phyloP scores from a whole-genome alignment of 2,329 filamentous ascomycete species.

The Bipolaris sorokiniana region DNA sequence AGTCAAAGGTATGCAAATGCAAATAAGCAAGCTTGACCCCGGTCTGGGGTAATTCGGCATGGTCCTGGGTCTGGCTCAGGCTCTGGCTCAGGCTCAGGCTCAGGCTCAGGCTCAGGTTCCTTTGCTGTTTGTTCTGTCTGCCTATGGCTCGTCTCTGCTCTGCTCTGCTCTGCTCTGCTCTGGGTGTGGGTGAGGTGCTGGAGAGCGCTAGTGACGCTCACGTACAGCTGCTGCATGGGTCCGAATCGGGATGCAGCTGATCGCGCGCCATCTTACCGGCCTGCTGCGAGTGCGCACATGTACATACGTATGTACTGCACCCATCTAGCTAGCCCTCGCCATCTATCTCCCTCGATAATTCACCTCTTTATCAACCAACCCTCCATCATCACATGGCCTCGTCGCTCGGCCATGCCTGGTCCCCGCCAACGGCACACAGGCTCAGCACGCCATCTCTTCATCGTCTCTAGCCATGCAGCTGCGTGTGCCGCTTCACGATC shows the following conservation, averaged over 20 bases:
- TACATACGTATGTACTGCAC: neutral
- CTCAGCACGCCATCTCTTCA: constrained; percentile 5
- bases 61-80: neutral
- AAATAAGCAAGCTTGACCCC: neutral
- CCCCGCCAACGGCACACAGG: neutral
- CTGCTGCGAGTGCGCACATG: neutral
- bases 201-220: neutral
- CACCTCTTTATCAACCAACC: neutral
- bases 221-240: neutral
- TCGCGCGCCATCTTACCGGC: neutral
- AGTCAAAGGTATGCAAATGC: too few species aligned
- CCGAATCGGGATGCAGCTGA: neutral
- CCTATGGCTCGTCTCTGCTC: neutral
- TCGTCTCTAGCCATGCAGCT: constrained; percentile 13
- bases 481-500: constrained; percentile 23
- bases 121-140: too few species aligned
- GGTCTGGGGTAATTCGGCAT: constrained; percentile 28
- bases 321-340: neutral
- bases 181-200: neutral
- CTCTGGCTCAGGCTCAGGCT: neutral
- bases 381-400: neutral
- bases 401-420: neutral
- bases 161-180: too few species aligned
- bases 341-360: neutral
- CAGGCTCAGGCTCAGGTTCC: neutral